Conservation (phyloP, 1,284 basidiomycete species). For the Lignosus rhinocerotis region DNA sequence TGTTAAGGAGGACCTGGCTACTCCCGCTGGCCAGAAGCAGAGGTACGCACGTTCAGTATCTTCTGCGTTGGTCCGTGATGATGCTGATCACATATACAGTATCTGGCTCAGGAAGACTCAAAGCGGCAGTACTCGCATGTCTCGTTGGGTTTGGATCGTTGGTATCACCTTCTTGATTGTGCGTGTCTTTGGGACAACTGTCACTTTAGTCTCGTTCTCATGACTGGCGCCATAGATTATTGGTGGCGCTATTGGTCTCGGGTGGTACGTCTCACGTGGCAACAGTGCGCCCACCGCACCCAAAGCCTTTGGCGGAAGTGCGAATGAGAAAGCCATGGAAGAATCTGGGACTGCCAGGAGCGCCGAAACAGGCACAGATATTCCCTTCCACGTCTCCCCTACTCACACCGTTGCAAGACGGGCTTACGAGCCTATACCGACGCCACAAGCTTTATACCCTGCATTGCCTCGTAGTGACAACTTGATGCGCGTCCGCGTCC, state of each 20-base stretch:
- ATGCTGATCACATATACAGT: constrained; percentile 35
- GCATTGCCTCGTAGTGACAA: constrained; percentile 11
- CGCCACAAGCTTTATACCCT: constrained; percentile 18
- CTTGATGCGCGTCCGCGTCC: constrained; percentile 18
- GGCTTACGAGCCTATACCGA: constrained; percentile 24
- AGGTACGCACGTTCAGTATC: constrained; percentile 40
- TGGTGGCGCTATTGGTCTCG: constrained; percentile 56
- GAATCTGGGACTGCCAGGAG: constrained; percentile 21
- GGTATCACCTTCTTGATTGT: constrained; percentile 60
- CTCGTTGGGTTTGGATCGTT: constrained; percentile 69
- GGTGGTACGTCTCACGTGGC: constrained; percentile 59
- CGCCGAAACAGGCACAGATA: constrained; percentile 4
- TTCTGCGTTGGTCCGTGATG: constrained; percentile 5
- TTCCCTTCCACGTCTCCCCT: constrained; percentile 40
- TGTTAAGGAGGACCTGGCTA: constrained; percentile 61
- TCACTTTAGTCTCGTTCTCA: not conserved
- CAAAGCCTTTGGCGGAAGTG: constrained; percentile 65
- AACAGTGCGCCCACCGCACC: constrained; percentile 48
- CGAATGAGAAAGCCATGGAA: constrained; percentile 42
- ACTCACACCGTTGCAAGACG: constrained; percentile 49
- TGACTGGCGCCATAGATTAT: constrained; percentile 38
- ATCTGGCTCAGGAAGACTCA: constrained; percentile 69
- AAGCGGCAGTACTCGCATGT: constrained; percentile 49
- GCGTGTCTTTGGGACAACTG: constrained; percentile 24
- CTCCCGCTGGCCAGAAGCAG: constrained; percentile 44